Percentiles rank a stretch among this genome's conserved stretches.
phyloP scores from a whole-genome alignment of 1,284 basidiomycete species.

The Ceratobasidium papillatum region DNA sequence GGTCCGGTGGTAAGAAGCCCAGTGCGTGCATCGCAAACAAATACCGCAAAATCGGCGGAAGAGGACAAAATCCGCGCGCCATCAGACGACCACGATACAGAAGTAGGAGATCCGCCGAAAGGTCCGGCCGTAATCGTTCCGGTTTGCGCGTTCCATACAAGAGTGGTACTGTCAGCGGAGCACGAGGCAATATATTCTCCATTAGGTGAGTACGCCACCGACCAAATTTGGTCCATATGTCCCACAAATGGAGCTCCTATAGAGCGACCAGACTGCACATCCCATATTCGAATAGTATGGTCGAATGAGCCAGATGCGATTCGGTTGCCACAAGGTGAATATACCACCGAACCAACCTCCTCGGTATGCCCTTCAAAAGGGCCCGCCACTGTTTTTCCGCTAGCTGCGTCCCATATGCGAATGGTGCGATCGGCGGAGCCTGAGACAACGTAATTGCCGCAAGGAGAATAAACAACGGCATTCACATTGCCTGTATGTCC shows the following conservation, averaged over 20 bases:
- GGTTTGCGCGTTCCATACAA: background rate
- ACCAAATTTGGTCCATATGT: background rate
- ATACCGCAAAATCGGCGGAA: background rate
- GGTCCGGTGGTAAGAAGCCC: background rate
- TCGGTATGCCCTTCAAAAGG: background rate
- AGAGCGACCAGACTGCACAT: background rate
- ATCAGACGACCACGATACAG: too few relatives aligned
- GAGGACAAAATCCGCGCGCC: background rate
- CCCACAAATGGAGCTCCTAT: background rate
- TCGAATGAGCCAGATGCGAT: constrained; percentile 7
- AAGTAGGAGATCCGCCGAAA: too few relatives aligned
- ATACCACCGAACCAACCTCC: background rate
- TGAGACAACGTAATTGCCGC: too few relatives aligned
- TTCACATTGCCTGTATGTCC: too few relatives aligned
- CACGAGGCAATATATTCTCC: constrained; percentile 4
- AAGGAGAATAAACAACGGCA: too few relatives aligned
- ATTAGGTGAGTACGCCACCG: constrained; percentile 32
- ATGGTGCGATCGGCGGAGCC: too few relatives aligned
- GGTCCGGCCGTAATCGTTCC: background rate
- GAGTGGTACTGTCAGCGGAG: background rate
- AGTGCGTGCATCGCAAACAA: background rate
- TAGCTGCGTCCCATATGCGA: too few relatives aligned
- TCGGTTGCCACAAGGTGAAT: background rate
- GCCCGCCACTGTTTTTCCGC: background rate
- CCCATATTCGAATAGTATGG: constrained; percentile 11